Conservation (phyloP, 2,329 filamentous ascomycete genomes). For the Arthrobotrys conoides region DNA sequence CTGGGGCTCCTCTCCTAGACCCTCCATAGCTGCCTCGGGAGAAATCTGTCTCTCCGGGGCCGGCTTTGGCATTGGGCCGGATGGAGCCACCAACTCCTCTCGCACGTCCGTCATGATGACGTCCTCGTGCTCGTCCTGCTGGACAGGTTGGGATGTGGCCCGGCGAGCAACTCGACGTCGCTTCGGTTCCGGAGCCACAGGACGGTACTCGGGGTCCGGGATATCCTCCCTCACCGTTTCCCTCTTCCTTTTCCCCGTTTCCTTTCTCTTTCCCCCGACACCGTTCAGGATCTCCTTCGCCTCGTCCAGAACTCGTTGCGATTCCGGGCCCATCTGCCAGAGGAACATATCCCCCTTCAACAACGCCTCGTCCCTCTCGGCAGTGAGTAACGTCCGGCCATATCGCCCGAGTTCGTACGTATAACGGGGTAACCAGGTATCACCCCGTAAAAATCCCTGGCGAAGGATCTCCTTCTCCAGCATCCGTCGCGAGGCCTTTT, state of each 20-base stretch:
- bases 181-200: constrained; percentile 11
- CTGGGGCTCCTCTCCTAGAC: neutral
- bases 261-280: neutral
- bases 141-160: constrained; percentile 10
- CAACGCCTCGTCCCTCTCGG: constrained; percentile 13
- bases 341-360: neutral
- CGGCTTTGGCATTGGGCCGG: neutral
- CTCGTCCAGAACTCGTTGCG: neutral
- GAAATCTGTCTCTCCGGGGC: constrained; percentile 7
- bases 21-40: neutral
- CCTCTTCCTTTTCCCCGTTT: constrained; percentile 8
- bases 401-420: constrained; percentile 20
- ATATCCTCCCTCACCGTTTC: constrained; percentile 7
- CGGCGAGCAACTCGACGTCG: neutral
- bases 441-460: constrained; percentile 11
- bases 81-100: constrained; percentile 15
- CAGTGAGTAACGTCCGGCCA: constrained; percentile 14
- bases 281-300: constrained; percentile 10
- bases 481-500: neutral
- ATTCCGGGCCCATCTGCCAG: neutral
- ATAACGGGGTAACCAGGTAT: constrained; percentile 15
- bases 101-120: constrained; percentile 11
- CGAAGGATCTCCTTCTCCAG: constrained; percentile 6
- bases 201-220: neutral
- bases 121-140: neutral